Percentiles rank a stretch among this genome's conserved stretches.
Conservation (phyloP, 495 filamentous ascomycete species). For the Talaromyces thailandensis region DNA sequence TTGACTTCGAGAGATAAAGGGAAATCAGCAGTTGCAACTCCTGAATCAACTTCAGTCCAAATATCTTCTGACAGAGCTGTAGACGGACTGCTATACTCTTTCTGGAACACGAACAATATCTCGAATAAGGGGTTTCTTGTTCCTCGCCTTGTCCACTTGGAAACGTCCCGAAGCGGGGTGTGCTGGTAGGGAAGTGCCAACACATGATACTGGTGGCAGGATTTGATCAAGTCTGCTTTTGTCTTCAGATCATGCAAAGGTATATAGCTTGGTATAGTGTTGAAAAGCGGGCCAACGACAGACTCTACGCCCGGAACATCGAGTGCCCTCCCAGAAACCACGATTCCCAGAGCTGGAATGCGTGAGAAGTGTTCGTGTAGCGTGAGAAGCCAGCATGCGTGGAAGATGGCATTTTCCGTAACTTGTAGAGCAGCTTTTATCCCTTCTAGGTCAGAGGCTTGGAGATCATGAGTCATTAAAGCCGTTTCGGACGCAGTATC, state of each 20-base stretch:
- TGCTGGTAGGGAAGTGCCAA: slow-evolving; percentile 56
- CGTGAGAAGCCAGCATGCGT: slow-evolving; percentile 57
- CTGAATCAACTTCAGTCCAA: slow-evolving; percentile 46
- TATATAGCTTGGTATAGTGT: slow-evolving; percentile 68
- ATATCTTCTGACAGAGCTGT: slow-evolving; percentile 21
- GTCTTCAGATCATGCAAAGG: slow-evolving; percentile 33
- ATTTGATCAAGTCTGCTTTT: slow-evolving; percentile 40
- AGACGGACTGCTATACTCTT: slow-evolving; percentile 17
- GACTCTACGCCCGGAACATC: slow-evolving; percentile 55
- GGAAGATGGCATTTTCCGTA: slow-evolving; percentile 66
- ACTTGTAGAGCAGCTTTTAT: slow-evolving; percentile 49
- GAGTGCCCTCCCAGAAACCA: slow-evolving; percentile 64
- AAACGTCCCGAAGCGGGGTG: slow-evolving; percentile 61
- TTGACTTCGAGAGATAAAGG: slow-evolving; percentile 67
- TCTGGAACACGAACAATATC: slow-evolving; percentile 78
- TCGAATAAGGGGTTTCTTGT: slow-evolving; percentile 61
- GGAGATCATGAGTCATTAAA: slow-evolving; percentile 19
- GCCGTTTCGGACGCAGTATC: slow-evolving; percentile 13
- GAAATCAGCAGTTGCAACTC: slow-evolving; percentile 52
- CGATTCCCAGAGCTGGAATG: slow-evolving; percentile 45
- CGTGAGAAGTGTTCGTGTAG: slow-evolving; percentile 29
- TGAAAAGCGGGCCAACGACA: slow-evolving; percentile 80
- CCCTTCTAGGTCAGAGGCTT: slow-evolving; percentile 26
- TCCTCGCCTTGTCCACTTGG: slow-evolving; percentile 54
- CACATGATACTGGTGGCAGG: slow-evolving; percentile 54